Evolutionary conservation across 441 rosid genomes (phyloP), one percentile per base, ranked within the genome.

Genomic region (Jatropha podagrica): DNA sequence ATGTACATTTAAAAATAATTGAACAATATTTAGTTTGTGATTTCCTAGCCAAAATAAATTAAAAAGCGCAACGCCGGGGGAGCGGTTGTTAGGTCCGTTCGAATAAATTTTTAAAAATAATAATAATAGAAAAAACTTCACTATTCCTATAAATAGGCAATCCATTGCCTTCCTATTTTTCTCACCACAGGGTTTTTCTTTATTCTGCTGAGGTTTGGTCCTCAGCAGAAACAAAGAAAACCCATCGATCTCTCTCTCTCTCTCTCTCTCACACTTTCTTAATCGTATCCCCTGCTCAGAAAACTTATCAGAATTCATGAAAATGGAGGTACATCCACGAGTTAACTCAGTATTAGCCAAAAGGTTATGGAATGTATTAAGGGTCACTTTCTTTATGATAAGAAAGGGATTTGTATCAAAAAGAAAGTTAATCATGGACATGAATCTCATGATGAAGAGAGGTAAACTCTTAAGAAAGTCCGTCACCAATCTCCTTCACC

Each of bases 351-450:
- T 61, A 37, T 55, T 84, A 59, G 86, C 84, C 64, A 85, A 84
- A 83, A 85, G 78, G 85, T 81, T 88, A 44, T 86, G 89, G 89
- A 82, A 82, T 41, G 85, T 82, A 52, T 27, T 86, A 66, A 81
- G 88, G 73, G 72, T 88, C 27, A 79, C 84, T 27, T 78, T 85
- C 78, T 82, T 86, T 56, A 86, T 88, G 90, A 72, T 86, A 52
- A 78, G 88, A 49, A 86, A 88, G 75, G 88, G 88, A 20, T 20
- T 88, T 51, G 20, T 76, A 2, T 81, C 88, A 0, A 88, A 88
- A 83, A 78, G 90, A 76, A 88, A 82, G 86, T 40, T 88, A 77
- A 82, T 88, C 65, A 80, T 88, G 90, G 92, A 86, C 76, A 80
- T 85, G 82, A 88, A 88, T 75, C 59, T 88, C 72, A 85, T 88